Conservation (phyloP, 495 filamentous ascomycete species). For the Collariella sp. region DNA sequence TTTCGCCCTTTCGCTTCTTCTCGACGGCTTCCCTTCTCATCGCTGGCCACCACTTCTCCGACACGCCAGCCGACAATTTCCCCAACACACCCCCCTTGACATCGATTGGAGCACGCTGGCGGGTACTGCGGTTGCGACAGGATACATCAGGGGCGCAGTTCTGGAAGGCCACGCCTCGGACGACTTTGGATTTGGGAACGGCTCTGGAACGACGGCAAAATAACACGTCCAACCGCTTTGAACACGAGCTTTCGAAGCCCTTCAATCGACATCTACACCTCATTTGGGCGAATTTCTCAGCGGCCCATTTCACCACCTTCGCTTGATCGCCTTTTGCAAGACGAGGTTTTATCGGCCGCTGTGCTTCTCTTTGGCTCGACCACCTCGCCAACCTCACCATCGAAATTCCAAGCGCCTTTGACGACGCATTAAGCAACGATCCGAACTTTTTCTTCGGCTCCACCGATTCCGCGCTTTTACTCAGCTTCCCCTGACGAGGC, state of each 20-base stretch:
- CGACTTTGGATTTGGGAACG: not conserved
- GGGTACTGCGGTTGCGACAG: conserved; percentile 16
- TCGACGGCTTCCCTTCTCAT: conserved; percentile 13
- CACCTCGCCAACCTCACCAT: not conserved
- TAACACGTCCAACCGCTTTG: not conserved
- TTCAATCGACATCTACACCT: too few species aligned
- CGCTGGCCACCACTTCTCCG: conserved; percentile 7
- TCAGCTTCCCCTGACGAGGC: not conserved
- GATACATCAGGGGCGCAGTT: not conserved
- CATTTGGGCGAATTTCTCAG: not conserved
- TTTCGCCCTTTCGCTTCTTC: conserved; percentile 22
- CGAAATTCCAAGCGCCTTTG: not conserved
- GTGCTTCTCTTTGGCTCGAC: not conserved
- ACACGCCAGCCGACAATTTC: conserved; percentile 8
- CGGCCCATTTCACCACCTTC: not conserved
- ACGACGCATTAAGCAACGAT: not conserved
- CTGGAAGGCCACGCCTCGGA: not conserved
- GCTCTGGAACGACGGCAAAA: not conserved
- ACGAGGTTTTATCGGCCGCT: not conserved
- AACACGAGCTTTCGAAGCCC: too few species aligned
- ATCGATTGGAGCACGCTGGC: conserved; percentile 16
- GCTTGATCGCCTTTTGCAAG: conserved; percentile 2
- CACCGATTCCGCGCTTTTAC: conserved; percentile 8
- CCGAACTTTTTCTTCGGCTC: conserved; percentile 11
- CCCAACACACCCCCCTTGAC: conserved; percentile 5